A percentile compares a stretch with the other conserved stretches of the same genome.
Evolutionary conservation across 169 alveolate genomes (phyloP).

Genomic region (Miamiensis avidus): DNA sequence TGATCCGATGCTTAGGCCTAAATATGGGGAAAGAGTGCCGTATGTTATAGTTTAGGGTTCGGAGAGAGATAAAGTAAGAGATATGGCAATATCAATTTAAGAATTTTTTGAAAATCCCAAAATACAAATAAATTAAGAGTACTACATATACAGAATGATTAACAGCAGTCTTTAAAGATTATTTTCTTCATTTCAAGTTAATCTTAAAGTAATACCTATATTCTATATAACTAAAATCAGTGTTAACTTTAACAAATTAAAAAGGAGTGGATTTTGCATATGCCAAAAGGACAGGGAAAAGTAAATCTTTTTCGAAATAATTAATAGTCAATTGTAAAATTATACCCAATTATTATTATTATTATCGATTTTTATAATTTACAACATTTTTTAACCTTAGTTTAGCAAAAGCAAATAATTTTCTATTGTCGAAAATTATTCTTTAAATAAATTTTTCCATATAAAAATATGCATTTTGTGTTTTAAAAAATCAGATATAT

Average conservation of each 20-base stretch:
- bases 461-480: not conserved
- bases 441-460: not conserved
- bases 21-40: constrained; percentile 71
- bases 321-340: too few relatives aligned
- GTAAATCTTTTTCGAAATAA: constrained; percentile 11
- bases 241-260: constrained; percentile 20
- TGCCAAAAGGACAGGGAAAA: constrained; percentile 17
- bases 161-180: constrained; percentile 69
- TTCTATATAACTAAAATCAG: constrained; percentile 26
- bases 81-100: constrained; percentile 64
- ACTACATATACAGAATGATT: constrained; percentile 63
- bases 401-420: not conserved
- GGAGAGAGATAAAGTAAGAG: constrained; percentile 51
- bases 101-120: constrained; percentile 61
- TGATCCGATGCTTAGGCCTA: constrained; percentile 66
- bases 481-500: not conserved
- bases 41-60: constrained; percentile 66
- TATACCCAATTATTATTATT: too few relatives aligned
- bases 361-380: too few relatives aligned
- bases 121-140: constrained; percentile 50
- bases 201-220: constrained; percentile 57
- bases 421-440: too few relatives aligned
- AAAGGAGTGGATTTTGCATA: constrained; percentile 31
- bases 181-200: constrained; percentile 62
- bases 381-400: not conserved